Evolutionary conservation across 2,329 filamentous ascomycete genomes (phyloP).

Genomic region (Botrytis paeoniae): DNA sequence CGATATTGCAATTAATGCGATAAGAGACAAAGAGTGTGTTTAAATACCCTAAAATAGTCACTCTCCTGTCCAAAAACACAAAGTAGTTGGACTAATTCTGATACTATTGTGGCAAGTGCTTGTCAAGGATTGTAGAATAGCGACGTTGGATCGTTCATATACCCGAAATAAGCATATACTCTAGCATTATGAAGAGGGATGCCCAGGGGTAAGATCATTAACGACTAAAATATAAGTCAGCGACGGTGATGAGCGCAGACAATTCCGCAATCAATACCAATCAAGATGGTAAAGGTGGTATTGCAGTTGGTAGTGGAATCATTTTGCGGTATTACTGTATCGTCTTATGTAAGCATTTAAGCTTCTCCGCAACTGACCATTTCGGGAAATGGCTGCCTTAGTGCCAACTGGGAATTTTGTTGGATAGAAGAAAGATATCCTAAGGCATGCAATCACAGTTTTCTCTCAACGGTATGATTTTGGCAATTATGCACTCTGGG

Average conservation of each 20-base stretch:
- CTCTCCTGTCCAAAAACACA: not conserved
- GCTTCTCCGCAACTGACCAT: not conserved
- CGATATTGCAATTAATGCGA: not conserved
- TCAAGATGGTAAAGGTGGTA: not conserved
- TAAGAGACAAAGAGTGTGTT: not conserved
- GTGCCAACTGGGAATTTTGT: not conserved
- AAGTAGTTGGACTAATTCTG: not conserved
- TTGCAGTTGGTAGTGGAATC: not conserved
- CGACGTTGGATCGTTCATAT: not conserved
- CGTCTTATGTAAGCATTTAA: not conserved
- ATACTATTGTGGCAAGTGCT: not conserved
- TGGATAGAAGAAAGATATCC: not conserved
- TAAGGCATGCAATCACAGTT: not conserved
- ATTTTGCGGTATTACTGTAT: not conserved
- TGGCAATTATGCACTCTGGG: not conserved
- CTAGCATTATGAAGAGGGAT: not conserved
- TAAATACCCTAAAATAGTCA: not conserved
- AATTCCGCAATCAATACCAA: not conserved
- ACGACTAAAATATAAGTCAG: not conserved
- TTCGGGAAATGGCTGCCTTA: not conserved
- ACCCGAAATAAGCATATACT: not conserved
- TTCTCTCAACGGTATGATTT: not conserved
- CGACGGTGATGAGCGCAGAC: not conserved
- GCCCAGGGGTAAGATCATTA: not conserved
- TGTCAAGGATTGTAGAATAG: not conserved